Evolutionary conservation across 2,329 filamentous ascomycete genomes (phyloP).

Genomic region (Arthrinium phaeospermum): DNA sequence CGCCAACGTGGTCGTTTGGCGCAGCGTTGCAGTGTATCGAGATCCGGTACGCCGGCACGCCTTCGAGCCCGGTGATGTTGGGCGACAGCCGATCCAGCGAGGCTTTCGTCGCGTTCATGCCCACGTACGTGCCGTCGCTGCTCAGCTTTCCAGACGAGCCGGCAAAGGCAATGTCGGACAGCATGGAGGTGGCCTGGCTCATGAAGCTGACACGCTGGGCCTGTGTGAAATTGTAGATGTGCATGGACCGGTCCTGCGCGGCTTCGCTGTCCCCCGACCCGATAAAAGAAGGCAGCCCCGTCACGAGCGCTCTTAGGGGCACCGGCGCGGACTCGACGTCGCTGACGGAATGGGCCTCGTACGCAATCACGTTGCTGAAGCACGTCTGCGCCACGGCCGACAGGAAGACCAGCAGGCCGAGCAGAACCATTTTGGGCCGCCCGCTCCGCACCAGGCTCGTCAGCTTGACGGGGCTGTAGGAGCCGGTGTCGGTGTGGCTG

Average conservation of each 20-base stretch:
- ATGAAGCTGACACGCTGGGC: neutral
- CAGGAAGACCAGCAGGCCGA: neutral
- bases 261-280: too few species aligned
- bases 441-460: neutral
- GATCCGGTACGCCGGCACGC: neutral
- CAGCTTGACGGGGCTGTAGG: neutral
- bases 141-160: neutral
- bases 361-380: neutral
- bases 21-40: neutral
- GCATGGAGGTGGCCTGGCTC: neutral
- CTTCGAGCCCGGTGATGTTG: neutral
- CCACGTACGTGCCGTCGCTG: neutral
- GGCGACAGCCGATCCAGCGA: neutral
- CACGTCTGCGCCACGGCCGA: neutral
- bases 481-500: neutral
- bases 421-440: neutral
- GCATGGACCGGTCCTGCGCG: too few species aligned
- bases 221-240: neutral
- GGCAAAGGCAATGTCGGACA: neutral
- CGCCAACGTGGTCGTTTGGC: too few species aligned
- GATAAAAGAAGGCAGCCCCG: neutral
- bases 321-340: neutral
- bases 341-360: neutral
- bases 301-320: neutral
- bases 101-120: neutral